phyloP scores from a whole-genome alignment of 2,329 filamentous ascomycete genomes.

The Mollisiaceae sp. region DNA sequence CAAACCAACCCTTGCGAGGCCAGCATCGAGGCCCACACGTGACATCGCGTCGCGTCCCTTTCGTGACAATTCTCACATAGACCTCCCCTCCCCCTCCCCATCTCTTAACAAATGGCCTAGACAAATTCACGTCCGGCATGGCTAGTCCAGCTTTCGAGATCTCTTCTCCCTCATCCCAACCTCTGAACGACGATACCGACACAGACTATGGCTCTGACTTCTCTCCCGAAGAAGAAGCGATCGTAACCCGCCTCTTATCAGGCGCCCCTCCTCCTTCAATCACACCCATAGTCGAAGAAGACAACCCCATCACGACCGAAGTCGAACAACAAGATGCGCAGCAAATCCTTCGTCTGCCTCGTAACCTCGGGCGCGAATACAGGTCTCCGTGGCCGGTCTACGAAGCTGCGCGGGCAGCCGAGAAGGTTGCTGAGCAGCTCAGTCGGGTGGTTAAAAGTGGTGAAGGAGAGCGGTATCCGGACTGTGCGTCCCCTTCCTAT shows the following conservation, averaged over 20 bases:
- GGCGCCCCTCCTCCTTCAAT: constrained; percentile 49
- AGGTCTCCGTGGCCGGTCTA: constrained; percentile 30
- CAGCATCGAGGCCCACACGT: background rate
- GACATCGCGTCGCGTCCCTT: background rate
- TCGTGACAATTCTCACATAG: constrained; percentile 7
- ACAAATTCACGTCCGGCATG: constrained; percentile 30
- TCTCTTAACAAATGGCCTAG: constrained; percentile 7
- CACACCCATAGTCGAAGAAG: constrained; percentile 43
- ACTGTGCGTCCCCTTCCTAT: constrained; percentile 51
- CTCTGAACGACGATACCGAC: constrained; percentile 32
- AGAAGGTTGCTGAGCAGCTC: constrained; percentile 36
- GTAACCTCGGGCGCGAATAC: constrained; percentile 47
- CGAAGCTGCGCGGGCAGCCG: constrained; percentile 40
- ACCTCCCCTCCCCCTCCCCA: constrained; percentile 1
- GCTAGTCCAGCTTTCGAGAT: constrained; percentile 29
- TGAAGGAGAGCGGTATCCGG: constrained; percentile 49
- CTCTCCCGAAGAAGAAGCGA: constrained; percentile 59
- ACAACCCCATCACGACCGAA: constrained; percentile 37
- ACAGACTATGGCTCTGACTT: constrained; percentile 71
- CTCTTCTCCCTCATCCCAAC: background rate
- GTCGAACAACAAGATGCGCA: constrained; percentile 43
- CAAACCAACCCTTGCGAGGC: background rate
- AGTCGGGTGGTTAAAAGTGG: constrained; percentile 30
- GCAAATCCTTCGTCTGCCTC: constrained; percentile 46
- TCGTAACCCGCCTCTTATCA: constrained; percentile 55